A percentile compares a stretch with the other conserved stretches of the same genome.
These are phyloP conservation scores for Pyricularia grisea DNA, from an alignment of 2,329 filamentous ascomycete species.

Conservation along the genomic window DNA sequence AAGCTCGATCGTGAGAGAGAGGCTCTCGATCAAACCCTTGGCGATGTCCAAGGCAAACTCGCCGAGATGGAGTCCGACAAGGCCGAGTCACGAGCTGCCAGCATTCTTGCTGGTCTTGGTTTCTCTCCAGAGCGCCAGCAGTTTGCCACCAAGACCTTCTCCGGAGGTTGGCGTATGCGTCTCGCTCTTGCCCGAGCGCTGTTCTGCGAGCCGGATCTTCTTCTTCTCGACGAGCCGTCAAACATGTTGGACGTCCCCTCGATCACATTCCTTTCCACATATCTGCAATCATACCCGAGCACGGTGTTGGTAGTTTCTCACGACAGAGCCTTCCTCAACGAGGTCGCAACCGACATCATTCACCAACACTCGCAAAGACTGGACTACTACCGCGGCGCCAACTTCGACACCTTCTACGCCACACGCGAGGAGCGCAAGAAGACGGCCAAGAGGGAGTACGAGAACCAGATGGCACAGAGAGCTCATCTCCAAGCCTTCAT, in stretches of 20 bases:
- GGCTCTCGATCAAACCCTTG: slow-evolving; percentile 80
- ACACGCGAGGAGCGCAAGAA: slow-evolving; percentile 96
- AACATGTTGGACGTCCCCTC: slow-evolving; percentile 99
- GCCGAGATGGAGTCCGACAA: slow-evolving; percentile 99
- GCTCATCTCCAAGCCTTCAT: slow-evolving; percentile 96
- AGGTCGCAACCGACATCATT: slow-evolving; percentile 98
- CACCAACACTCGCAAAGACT: slow-evolving; percentile 95
- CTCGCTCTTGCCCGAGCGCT: slow-evolving; percentile 87
- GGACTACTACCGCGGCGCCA: slow-evolving; percentile 97
- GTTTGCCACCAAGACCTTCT: slow-evolving; percentile 93
- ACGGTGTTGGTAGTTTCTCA: slow-evolving; percentile 95
- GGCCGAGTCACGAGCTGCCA: slow-evolving; percentile 88
- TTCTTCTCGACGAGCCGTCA: slow-evolving; percentile 96
- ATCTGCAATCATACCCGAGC: slow-evolving; percentile 87
- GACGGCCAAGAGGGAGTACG: slow-evolving; percentile 93
- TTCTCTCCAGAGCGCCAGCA: slow-evolving; percentile 93
- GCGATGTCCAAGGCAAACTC: slow-evolving; percentile 84
- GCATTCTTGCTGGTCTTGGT: slow-evolving; percentile 91
- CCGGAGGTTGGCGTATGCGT: slow-evolving; percentile 99
- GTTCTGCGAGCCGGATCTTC: slow-evolving; percentile 93
- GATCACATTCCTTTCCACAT: slow-evolving; percentile 94
- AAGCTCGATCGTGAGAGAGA: slow-evolving; percentile 81
- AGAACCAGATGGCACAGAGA: slow-evolving; percentile 92
- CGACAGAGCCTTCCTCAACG: slow-evolving; percentile 98
- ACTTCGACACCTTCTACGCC: slow-evolving; percentile 95